Percentiles rank a stretch among this genome's conserved stretches.
Evolutionary conservation across 495 filamentous ascomycete species (phyloP).

Genomic region (Podospora pseudocomata): DNA sequence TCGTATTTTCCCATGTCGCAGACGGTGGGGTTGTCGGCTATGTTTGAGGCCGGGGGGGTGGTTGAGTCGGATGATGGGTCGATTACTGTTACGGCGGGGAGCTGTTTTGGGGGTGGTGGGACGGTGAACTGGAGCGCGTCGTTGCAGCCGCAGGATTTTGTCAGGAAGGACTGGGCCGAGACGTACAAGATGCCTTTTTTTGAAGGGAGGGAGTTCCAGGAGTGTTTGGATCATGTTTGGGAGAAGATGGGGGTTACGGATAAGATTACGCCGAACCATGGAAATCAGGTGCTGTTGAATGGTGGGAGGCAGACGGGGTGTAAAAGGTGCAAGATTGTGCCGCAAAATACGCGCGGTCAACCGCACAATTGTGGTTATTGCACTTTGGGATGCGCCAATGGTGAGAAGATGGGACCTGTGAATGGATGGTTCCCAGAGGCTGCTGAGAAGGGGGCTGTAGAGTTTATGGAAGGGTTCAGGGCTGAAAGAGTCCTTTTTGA

Average conservation of each 20-base stretch:
- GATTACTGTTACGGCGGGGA: constrained; percentile 61
- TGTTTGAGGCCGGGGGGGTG: constrained; percentile 61
- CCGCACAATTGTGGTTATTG: constrained; percentile 79
- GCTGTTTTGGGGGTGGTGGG: constrained; percentile 81
- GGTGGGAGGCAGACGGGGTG: constrained; percentile 75
- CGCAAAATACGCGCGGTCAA: constrained; percentile 71
- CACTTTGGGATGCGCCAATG: constrained; percentile 66
- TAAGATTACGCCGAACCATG: constrained; percentile 66
- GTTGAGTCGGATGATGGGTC: constrained; percentile 59
- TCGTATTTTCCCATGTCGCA: constrained; percentile 67
- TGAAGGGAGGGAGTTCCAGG: constrained; percentile 69
- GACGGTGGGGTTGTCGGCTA: constrained; percentile 57
- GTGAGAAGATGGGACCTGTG: constrained; percentile 73
- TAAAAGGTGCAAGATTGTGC: constrained; percentile 57
- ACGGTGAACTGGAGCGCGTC: constrained; percentile 87
- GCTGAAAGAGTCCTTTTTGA: constrained; percentile 67
- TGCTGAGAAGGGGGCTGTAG: constrained; percentile 59
- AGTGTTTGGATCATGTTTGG: constrained; percentile 63
- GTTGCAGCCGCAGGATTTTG: constrained; percentile 74
- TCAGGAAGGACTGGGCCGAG: constrained; percentile 77
- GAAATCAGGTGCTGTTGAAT: constrained; percentile 66
- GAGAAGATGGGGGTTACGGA: constrained; percentile 63
- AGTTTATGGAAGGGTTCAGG: constrained; percentile 75
- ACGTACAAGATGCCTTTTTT: constrained; percentile 70
- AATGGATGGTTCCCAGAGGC: constrained; percentile 78